A percentile compares a stretch with the other conserved stretches of the same genome.
phyloP scores from a whole-genome alignment of 2,329 filamentous ascomycete genomes.

The Epichloe uncinata region DNA sequence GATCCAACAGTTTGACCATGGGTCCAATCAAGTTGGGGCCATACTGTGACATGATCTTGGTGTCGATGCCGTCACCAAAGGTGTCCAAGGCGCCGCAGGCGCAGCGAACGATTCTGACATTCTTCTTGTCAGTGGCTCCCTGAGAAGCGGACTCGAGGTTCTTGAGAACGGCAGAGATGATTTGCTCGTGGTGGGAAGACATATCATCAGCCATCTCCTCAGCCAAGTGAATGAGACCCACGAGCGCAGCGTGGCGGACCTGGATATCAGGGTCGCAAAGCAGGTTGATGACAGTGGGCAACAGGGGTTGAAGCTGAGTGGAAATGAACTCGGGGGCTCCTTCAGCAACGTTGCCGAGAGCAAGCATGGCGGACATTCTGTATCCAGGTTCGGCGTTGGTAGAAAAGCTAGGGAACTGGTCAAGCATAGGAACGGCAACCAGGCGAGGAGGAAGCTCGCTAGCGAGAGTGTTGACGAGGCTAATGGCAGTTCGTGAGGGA shows the following conservation, averaged over 20 bases:
- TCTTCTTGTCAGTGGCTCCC: constrained; percentile 57
- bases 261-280: constrained; percentile 69
- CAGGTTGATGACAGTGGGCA: constrained; percentile 72
- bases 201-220: constrained; percentile 91
- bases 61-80: constrained; percentile 77
- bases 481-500: constrained; percentile 71
- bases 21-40: constrained; percentile 71
- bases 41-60: constrained; percentile 62
- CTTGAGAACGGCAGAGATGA: constrained; percentile 74
- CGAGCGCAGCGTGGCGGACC: constrained; percentile 76
- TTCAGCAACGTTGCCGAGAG: constrained; percentile 88
- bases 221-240: constrained; percentile 77
- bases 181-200: constrained; percentile 66
- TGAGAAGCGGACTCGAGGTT: constrained; percentile 75
- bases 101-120: constrained; percentile 74
- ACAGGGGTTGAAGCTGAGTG: constrained; percentile 74
- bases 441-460: constrained; percentile 83
- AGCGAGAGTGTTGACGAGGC: constrained; percentile 78
- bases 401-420: constrained; percentile 73
- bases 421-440: constrained; percentile 83
- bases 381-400: constrained; percentile 60
- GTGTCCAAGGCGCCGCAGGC: constrained; percentile 86
- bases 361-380: constrained; percentile 81
- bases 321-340: constrained; percentile 95
- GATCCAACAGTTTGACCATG: constrained; percentile 69